These are phyloP conservation scores for Nemania diffusa DNA, from an alignment of 2,329 filamentous ascomycete genomes.

Conservation along the genomic window DNA sequence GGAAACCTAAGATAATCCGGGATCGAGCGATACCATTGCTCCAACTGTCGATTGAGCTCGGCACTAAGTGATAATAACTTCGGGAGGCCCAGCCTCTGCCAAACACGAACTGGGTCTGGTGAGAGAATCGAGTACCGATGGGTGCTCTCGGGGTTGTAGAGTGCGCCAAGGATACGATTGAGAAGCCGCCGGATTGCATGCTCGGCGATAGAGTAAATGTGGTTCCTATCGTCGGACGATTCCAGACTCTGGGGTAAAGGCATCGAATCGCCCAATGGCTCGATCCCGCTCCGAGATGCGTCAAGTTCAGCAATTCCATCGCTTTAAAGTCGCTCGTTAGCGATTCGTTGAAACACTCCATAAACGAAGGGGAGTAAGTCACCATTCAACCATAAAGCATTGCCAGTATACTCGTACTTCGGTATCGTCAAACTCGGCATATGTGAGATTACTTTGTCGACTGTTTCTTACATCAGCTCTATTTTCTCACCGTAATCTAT, in stretches of 20 bases:
- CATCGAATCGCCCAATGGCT: slow-evolving; percentile 52
- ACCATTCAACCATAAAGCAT: slow-evolving; percentile 78
- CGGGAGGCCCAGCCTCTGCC: slow-evolving; percentile 45
- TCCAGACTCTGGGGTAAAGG: slow-evolving; percentile 50
- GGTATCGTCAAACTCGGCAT: slow-evolving; percentile 53
- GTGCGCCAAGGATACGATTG: slow-evolving; percentile 55
- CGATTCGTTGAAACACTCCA: not conserved
- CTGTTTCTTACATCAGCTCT: slow-evolving; percentile 24
- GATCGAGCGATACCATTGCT: slow-evolving; percentile 53
- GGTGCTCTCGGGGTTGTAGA: slow-evolving; percentile 51
- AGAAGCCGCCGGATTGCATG: slow-evolving; percentile 55
- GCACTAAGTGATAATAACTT: slow-evolving; percentile 49
- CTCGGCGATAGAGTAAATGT: slow-evolving; percentile 56
- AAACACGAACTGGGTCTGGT: slow-evolving; percentile 39
- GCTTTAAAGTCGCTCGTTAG: slow-evolving; percentile 51
- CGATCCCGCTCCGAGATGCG: slow-evolving; percentile 51
- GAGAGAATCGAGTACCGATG: slow-evolving; percentile 39
- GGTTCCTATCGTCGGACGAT: slow-evolving; percentile 49
- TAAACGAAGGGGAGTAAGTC: slow-evolving; percentile 29
- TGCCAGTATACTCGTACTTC: slow-evolving; percentile 75
- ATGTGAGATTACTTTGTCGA: slow-evolving; percentile 36
- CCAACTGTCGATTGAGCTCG: slow-evolving; percentile 53
- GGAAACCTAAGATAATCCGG: slow-evolving; percentile 59
- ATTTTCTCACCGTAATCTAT: not conserved
- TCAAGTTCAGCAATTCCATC: slow-evolving; percentile 76